These are phyloP conservation scores for Russula olivacea DNA, from an alignment of 768 basidiomycete species.

Conservation along the genomic window DNA sequence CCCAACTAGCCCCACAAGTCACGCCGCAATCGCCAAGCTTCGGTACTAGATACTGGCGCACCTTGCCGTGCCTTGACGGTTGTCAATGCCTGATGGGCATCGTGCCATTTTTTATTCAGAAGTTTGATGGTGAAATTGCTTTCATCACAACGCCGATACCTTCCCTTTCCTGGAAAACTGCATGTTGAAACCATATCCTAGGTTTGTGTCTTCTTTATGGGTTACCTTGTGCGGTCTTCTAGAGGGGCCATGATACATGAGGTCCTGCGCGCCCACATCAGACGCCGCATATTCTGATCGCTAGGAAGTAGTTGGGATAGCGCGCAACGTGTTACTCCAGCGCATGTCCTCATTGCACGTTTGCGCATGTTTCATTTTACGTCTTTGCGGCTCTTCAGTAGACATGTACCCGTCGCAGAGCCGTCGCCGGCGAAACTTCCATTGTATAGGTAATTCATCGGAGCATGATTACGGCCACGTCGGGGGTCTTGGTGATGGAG, in stretches of 20 bases:
- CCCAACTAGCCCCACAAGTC: not conserved
- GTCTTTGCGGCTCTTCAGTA: not conserved
- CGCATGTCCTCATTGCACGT: not conserved
- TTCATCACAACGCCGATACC: not conserved
- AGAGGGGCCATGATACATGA: not conserved
- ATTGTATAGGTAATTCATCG: not conserved
- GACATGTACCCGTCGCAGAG: not conserved
- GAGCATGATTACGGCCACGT: not conserved
- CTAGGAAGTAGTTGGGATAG: not conserved
- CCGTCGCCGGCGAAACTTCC: not conserved
- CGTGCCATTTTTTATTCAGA: not conserved
- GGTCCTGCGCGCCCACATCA: not conserved
- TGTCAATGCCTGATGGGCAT: conserved; percentile 7
- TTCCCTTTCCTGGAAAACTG: not conserved
- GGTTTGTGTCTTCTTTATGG: not conserved
- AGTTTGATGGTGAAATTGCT: not conserved
- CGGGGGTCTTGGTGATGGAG: not conserved
- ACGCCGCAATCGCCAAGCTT: too few relatives aligned
- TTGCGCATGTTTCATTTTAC: not conserved
- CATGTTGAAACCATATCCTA: not conserved
- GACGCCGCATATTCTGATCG: not conserved
- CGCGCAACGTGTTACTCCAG: conserved; percentile 10
- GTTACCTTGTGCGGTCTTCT: not conserved
- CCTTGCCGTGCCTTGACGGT: not conserved
- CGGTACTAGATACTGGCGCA: not conserved